These are phyloP conservation scores for Aspergillus haitiensis DNA, from an alignment of 495 filamentous ascomycete species.

Conservation along the genomic window DNA sequence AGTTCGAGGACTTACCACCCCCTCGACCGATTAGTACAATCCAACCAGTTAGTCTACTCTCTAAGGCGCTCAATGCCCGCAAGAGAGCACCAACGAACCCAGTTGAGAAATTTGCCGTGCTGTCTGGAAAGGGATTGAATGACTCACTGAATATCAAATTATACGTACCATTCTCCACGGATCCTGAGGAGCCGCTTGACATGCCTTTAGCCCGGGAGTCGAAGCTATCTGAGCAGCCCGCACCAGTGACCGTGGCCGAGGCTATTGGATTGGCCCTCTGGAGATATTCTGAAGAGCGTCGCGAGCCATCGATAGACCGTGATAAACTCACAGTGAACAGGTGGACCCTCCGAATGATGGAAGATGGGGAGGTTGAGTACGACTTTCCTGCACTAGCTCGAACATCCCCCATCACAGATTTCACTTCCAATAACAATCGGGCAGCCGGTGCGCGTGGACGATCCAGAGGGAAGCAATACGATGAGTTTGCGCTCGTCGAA, in stretches of 20 bases:
- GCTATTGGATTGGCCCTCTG: slow-evolving; percentile 87
- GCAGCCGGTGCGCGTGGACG: slow-evolving; percentile 62
- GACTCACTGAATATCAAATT: slow-evolving; percentile 84
- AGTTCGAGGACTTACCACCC: slow-evolving; percentile 78
- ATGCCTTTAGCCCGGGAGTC: slow-evolving; percentile 75
- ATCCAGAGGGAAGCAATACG: slow-evolving; percentile 79
- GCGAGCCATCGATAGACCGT: slow-evolving; percentile 66
- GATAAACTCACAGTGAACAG: slow-evolving; percentile 81
- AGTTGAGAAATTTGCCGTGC: slow-evolving; percentile 79
- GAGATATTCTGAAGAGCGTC: slow-evolving; percentile 79
- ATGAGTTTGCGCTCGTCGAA: slow-evolving; percentile 88
- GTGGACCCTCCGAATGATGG: slow-evolving; percentile 93
- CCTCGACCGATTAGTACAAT: slow-evolving; percentile 85
- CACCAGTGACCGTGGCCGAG: slow-evolving; percentile 79
- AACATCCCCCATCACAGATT: slow-evolving; percentile 75
- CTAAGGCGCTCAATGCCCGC: slow-evolving; percentile 71
- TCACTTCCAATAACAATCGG: slow-evolving; percentile 85
- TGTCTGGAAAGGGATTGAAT: slow-evolving; percentile 80
- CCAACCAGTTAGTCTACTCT: slow-evolving; percentile 74
- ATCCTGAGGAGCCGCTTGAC: slow-evolving; percentile 69
- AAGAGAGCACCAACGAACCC: slow-evolving; percentile 77
- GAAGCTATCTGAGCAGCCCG: slow-evolving; percentile 63
- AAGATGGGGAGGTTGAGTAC: slow-evolving; percentile 92
- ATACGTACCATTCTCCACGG: slow-evolving; percentile 78
- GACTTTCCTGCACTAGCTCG: slow-evolving; percentile 88